Evolutionary conservation across 2,329 filamentous ascomycete genomes (phyloP), one percentile per base, ranked within the genome.

Genomic region (Sphaceloma murrayae): DNA sequence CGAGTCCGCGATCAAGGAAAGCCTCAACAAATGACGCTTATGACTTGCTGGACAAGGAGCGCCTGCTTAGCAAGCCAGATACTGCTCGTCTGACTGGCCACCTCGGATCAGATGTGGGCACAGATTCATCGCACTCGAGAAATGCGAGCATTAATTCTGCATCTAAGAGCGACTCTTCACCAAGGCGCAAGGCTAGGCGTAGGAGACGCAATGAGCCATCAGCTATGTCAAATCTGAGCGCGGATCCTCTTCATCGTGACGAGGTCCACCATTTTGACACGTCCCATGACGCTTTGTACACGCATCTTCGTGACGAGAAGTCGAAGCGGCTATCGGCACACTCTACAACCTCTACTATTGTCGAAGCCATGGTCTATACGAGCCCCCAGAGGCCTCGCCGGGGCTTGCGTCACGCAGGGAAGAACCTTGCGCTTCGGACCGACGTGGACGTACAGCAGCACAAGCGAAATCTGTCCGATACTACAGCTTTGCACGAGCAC

Each of bases 271-370:
- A 47, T 26, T n/a, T 14, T 7, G 22, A 21, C 33, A 39, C 18
- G 14, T 31, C 39, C 14, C 62, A 49, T 49, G 56, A 34, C 43
- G 55, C 40, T 39, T 53, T 44, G 45, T 56, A 49, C 11, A 43
- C 43, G 2, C 52, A 52, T 27, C 47, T 59, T 14, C 54, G 51
- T 36, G 60, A 62, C 24, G 49, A 52, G 7, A 58, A 60, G 26
- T 54, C 54, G 27, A 64, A 64, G 50, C 66, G 73, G 32, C 59
- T 67, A 14, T 77, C 74, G 10, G 65, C 57, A 11, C 58, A 67
- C 2, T 77, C 74, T 2, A 66, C 67, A 16, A 64, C 67, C 8
- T 77, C 74, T 4, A 74, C 72, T 0, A 62, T 77, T 11, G 72
- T 67, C 5, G 64, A 75, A 58, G 74, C 70, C 9, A 64, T 73